These are phyloP conservation scores for Rhodotorula mucilaginosa DNA, from an alignment of 1,284 basidiomycete species.

Conservation along the genomic window DNA sequence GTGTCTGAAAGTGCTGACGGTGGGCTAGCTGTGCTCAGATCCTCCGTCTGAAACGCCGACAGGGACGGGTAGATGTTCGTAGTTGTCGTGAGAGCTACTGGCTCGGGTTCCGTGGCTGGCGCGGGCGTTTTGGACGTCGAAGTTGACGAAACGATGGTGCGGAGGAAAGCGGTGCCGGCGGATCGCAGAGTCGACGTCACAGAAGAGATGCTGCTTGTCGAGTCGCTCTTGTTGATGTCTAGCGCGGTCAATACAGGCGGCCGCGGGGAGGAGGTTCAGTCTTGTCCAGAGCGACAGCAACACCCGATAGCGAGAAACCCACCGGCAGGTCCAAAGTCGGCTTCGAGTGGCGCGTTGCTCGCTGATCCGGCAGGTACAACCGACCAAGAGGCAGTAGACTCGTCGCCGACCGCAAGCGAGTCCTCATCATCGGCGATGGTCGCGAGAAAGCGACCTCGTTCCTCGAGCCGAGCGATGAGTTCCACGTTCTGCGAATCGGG, in stretches of 20 bases:
- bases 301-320: not conserved
- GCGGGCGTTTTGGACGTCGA: too few relatives aligned
- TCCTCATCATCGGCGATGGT: not conserved
- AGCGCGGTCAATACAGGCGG: too few relatives aligned
- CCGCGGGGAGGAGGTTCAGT: too few relatives aligned
- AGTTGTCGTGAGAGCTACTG: too few relatives aligned
- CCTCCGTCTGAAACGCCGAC: too few relatives aligned
- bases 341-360: not conserved
- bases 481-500: constrained; percentile 17
- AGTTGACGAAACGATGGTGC: constrained; percentile 2
- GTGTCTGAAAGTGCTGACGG: too few relatives aligned
- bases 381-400: not conserved
- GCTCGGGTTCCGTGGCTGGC: too few relatives aligned
- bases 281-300: too few relatives aligned
- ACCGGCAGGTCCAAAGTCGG: constrained; percentile 17
- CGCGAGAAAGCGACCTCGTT: constrained; percentile 2
- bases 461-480: constrained; percentile 15
- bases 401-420: not conserved
- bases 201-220: not conserved
- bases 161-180: not conserved
- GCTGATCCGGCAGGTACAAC: not conserved
- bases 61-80: too few relatives aligned
- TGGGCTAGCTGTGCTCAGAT: too few relatives aligned
- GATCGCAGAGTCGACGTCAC: constrained; percentile 18
- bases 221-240: not conserved